These are phyloP conservation scores for Vigna hirtella DNA, from an alignment of 306 rosid species.

Conservation along the genomic window DNA sequence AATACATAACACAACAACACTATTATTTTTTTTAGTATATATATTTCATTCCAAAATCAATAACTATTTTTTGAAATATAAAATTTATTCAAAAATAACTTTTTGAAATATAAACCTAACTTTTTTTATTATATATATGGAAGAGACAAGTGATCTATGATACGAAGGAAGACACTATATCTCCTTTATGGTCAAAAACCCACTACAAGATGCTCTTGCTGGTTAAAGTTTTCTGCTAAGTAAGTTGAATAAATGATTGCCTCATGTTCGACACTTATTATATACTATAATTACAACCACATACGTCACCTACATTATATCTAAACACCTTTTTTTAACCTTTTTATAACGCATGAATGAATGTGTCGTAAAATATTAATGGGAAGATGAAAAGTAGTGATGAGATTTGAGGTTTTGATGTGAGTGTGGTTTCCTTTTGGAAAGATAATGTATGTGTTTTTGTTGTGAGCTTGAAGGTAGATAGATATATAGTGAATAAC, in stretches of 20 bases:
- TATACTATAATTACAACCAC: not conserved
- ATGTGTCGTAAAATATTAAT: not conserved
- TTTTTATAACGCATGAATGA: not conserved
- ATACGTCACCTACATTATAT: constrained; percentile 1
- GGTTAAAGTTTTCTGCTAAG: constrained; percentile 34
- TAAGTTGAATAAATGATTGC: constrained; percentile 52
- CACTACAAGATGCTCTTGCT: constrained; percentile 39
- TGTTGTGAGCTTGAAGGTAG: not conserved
- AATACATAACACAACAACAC: constrained; percentile 7
- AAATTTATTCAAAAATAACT: too few relatives aligned
- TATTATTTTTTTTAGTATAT: too few relatives aligned
- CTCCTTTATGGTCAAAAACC: not conserved
- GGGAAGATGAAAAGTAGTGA: not conserved
- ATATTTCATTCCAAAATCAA: too few relatives aligned
- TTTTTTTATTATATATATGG: too few relatives aligned
- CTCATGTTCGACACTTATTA: constrained; percentile 42
- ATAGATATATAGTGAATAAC: not conserved
- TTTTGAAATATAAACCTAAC: too few relatives aligned
- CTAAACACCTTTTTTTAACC: not conserved
- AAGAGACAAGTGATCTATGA: too few relatives aligned
- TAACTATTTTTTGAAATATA: too few relatives aligned
- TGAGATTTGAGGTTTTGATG: constrained; percentile 1
- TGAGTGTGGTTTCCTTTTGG: not conserved
- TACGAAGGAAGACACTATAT: too few relatives aligned
- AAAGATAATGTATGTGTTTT: not conserved